Evolutionary conservation across 2,329 filamentous ascomycete species (phyloP).

Genomic region (Botrytis fabae): DNA sequence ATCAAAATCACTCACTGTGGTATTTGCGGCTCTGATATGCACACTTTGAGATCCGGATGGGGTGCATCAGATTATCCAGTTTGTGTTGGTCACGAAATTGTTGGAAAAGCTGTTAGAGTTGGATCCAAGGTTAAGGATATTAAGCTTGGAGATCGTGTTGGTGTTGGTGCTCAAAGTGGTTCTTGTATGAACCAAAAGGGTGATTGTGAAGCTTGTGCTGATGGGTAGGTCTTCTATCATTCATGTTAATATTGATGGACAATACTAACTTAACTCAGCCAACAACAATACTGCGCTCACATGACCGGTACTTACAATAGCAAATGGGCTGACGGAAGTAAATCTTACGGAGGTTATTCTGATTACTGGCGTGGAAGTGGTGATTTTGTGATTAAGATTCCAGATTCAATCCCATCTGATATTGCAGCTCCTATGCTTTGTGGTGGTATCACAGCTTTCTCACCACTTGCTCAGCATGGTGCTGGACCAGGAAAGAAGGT

Average conservation of each 20-base stretch:
- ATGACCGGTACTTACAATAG: constrained; percentile 48
- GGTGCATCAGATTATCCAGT: constrained; percentile 40
- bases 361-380: constrained; percentile 53
- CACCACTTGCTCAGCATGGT: constrained; percentile 65
- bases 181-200: constrained; percentile 44
- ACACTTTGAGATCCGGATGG: constrained; percentile 37
- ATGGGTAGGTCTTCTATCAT: constrained; percentile 30
- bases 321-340: constrained; percentile 38
- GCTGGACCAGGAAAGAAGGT: constrained; percentile 70
- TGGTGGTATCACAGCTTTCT: constrained; percentile 73
- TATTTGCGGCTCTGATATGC: constrained; percentile 45
- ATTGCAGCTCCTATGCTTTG: constrained; percentile 70
- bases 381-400: constrained; percentile 62
- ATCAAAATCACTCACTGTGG: constrained; percentile 52
- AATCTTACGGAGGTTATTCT: constrained; percentile 55
- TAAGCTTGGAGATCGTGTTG: constrained; percentile 53
- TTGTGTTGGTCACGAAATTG: constrained; percentile 53
- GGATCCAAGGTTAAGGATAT: constrained; percentile 60
- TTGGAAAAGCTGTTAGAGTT: constrained; percentile 49
- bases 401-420: constrained; percentile 51
- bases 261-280: neutral
- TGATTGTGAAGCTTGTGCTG: constrained; percentile 53
- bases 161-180: constrained; percentile 52
- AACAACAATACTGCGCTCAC: constrained; percentile 11
- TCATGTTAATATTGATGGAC: constrained; percentile 29